Conservation (phyloP, 2,329 filamentous ascomycete genomes). For the Cladosporium sp. region DNA sequence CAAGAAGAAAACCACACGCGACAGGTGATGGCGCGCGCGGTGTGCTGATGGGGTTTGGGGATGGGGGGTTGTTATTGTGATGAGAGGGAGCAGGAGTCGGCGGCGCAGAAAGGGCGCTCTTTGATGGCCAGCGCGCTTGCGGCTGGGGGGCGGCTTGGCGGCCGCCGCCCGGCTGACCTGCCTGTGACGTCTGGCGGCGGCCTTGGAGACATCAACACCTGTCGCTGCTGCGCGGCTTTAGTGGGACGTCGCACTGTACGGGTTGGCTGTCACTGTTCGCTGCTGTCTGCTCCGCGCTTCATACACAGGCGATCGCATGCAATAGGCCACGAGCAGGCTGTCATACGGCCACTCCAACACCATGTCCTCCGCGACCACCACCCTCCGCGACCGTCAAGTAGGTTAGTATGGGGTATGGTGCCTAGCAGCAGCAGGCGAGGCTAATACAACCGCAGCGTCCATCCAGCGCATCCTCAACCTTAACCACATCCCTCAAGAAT, state of each 20-base stretch:
- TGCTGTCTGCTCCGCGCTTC: not conserved
- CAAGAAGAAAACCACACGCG: not conserved
- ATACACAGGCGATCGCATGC: constrained; percentile 17
- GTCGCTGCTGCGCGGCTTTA: not conserved
- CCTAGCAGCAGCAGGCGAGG: constrained; percentile 11
- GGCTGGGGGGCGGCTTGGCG: not conserved
- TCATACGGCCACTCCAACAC: constrained; percentile 25
- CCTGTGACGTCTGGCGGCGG: not conserved
- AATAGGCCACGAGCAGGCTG: constrained; percentile 24
- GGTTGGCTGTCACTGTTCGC: no score
- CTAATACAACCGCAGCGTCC: constrained; percentile 54
- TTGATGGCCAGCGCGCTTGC: not conserved
- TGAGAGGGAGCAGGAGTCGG: not conserved
- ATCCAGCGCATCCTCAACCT: constrained; percentile 95
- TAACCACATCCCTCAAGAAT: constrained; percentile 61
- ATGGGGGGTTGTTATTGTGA: constrained; percentile 7
- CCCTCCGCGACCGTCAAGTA: constrained; percentile 66
- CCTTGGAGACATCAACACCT: not conserved
- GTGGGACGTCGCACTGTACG: no score
- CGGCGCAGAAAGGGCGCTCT: not conserved
- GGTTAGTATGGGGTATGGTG: constrained; percentile 43
- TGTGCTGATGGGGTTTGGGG: constrained; percentile 2
- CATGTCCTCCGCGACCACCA: constrained; percentile 52
- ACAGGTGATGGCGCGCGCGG: constrained; percentile 8
- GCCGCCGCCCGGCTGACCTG: not conserved